A percentile compares a stretch with the other conserved stretches of the same genome.
Conservation (phyloP, 805 yeast genomes). For the Suhomyces emberorum region DNA sequence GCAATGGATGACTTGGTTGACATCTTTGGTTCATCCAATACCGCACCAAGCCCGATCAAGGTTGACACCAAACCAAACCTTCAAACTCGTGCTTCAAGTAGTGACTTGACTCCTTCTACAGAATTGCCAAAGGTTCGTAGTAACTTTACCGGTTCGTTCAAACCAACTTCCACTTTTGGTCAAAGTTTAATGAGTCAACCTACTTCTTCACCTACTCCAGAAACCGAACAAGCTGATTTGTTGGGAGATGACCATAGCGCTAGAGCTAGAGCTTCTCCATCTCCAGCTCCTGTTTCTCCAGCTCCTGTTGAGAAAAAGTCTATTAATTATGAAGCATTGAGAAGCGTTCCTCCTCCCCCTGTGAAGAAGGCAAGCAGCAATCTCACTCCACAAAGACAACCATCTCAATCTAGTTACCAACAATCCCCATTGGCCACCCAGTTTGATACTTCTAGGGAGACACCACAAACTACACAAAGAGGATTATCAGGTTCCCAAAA, state of each 20-base stretch:
- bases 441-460: constrained; percentile 1
- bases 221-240: constrained; percentile 22
- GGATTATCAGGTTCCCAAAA: constrained; percentile 15
- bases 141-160: constrained; percentile 48
- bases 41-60: constrained; percentile 16
- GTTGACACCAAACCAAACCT: constrained; percentile 14
- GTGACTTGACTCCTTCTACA: constrained; percentile 26
- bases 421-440: constrained; percentile 1
- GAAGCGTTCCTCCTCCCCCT: constrained; percentile 46
- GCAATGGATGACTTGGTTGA: constrained; percentile 66
- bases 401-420: constrained; percentile 8
- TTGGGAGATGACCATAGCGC: constrained; percentile 35
- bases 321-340: constrained; percentile 50
- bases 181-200: constrained; percentile 52
- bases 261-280: constrained; percentile 7
- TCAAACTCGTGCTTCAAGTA: constrained; percentile 28
- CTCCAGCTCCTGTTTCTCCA: constrained; percentile 21
- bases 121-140: constrained; percentile 34
- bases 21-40: constrained; percentile 31
- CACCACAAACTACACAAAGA: not conserved
- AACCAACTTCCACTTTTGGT: constrained; percentile 85
- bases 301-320: constrained; percentile 15
- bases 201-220: constrained; percentile 13
- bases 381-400: constrained; percentile 12
- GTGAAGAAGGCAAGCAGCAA: constrained; percentile 12